Evolutionary conservation across 1,284 basidiomycete genomes (phyloP), one percentile per base, ranked within the genome.

Genomic region (Rhizoctonia solani): DNA sequence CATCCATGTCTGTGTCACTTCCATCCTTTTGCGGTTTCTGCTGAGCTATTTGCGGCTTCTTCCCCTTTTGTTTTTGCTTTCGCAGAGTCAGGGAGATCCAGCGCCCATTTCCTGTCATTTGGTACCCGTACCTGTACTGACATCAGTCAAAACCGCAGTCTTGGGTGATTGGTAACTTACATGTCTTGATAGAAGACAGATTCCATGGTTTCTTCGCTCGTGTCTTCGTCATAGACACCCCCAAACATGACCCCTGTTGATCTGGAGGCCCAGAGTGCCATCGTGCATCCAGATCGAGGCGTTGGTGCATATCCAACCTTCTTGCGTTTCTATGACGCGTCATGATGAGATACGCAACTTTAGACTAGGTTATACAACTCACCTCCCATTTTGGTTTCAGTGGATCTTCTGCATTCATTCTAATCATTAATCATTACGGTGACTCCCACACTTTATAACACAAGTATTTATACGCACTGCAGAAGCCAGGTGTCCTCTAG

Each of bases 401-500:
- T 8, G 59, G 59, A 27, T 63, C 53, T 8, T 63, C 59, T 8
- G 59, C 23, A 23, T 63, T 63, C 59, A 63, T 63, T 27, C 59
- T 63, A 34, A 32, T 46, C 19, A 46, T 16, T 32, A 29, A n/a
- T n/a, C n/a, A n/a, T 52, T 32, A 8, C 42, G 13, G 21, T 1
- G 19, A 44, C 25, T 23, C 19, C 44, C 52, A 21, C 54, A 16
- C 37, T 39, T 8, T 14, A 46, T 46, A 30, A 19, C 44, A n/a
- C n/a, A n/a, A n/a, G n/a, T n/a, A n/a, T n/a, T n/a, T n/a, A n/a
- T n/a, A 72, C 81, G 11, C 69, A 90, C 86, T 87, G 85, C n/a
- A 97, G 81, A 65, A 95, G 81, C 93, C 95, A 97, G 0, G 91
- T 92, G 74, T 98, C 95, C 37, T 95, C 93, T 3, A 96, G 81